Conservation (phyloP, 169 alveolate species). For the Sarcocystis neurona region DNA sequence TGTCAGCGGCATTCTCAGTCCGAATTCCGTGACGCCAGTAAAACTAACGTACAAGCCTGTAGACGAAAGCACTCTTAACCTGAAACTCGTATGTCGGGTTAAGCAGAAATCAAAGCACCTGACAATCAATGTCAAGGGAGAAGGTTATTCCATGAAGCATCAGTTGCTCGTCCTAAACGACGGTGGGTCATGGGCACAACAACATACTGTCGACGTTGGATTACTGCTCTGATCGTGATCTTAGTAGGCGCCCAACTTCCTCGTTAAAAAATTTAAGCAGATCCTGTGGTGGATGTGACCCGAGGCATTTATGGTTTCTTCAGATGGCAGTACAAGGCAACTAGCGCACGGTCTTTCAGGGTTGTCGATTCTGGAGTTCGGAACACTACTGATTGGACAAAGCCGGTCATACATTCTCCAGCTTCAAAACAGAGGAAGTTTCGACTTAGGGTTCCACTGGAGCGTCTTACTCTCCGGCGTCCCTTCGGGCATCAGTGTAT, state of each 20-base stretch:
- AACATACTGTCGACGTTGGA: too few species aligned
- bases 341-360: background rate
- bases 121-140: conserved; percentile 91
- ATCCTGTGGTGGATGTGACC: too few species aligned
- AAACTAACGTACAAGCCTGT: conserved; percentile 85
- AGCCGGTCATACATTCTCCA: conserved; percentile 78
- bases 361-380: conserved; percentile 75
- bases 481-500: conserved; percentile 36
- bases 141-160: conserved; percentile 82
- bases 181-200: too few species aligned
- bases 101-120: conserved; percentile 87
- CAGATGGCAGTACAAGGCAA: conserved; percentile 16
- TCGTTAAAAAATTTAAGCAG: too few species aligned
- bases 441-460: conserved; percentile 88
- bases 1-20: background rate
- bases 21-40: conserved; percentile 72
- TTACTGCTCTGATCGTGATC: too few species aligned
- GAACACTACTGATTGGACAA: conserved; percentile 88
- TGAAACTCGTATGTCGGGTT: conserved; percentile 87
- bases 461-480: conserved; percentile 67
- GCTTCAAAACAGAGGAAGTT: conserved; percentile 84
- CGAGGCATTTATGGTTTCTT: too few species aligned
- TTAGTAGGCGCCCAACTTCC: too few species aligned
- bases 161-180: conserved; percentile 72
- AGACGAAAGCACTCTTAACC: conserved; percentile 84